phyloP scores from a whole-genome alignment of 2,329 filamentous ascomycete genomes.

The Fusarium sublunatum region DNA sequence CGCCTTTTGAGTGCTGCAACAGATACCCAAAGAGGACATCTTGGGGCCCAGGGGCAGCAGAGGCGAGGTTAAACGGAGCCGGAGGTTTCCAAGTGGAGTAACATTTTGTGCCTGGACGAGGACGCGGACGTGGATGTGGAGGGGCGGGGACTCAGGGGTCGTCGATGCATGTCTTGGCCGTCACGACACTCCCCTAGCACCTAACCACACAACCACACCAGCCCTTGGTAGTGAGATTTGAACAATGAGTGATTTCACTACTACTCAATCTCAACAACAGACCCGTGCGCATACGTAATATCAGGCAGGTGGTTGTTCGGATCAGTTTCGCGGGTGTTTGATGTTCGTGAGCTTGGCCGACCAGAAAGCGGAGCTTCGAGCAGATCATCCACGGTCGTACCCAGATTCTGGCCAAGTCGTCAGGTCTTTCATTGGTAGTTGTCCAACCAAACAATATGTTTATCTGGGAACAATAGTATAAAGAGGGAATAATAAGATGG shows the following conservation, averaged over 20 bases:
- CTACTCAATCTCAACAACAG: constrained; percentile 17
- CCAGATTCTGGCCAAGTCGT: neutral
- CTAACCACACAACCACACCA: constrained; percentile 21
- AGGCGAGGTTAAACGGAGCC: constrained; percentile 36
- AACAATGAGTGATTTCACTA: constrained; percentile 15
- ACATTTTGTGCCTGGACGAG: constrained; percentile 10
- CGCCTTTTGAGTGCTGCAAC: constrained; percentile 28
- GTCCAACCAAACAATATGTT: constrained; percentile 21
- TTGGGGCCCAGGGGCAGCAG: constrained; percentile 38
- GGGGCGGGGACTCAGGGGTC: constrained; percentile 34
- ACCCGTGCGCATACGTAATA: constrained; percentile 15
- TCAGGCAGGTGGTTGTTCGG: constrained; percentile 33
- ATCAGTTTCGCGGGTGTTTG: constrained; percentile 13
- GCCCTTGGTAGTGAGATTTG: constrained; percentile 27
- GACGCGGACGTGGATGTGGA: constrained; percentile 18
- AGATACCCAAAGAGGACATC: constrained; percentile 31
- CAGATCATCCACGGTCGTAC: constrained; percentile 4
- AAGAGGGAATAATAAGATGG: constrained; percentile 23
- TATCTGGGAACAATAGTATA: constrained; percentile 3
- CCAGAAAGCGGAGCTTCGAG: constrained; percentile 10
- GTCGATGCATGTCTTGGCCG: constrained; percentile 35
- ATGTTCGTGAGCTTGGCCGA: constrained; percentile 13
- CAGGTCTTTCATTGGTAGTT: constrained; percentile 24
- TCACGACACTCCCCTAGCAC: constrained; percentile 33
- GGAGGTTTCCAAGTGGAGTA: constrained; percentile 40